A percentile compares a stretch with the other conserved stretches of the same genome.
These are phyloP conservation scores for Zygoascus bituminiphila DNA, from an alignment of 805 yeast species.

Conservation along the genomic window DNA sequence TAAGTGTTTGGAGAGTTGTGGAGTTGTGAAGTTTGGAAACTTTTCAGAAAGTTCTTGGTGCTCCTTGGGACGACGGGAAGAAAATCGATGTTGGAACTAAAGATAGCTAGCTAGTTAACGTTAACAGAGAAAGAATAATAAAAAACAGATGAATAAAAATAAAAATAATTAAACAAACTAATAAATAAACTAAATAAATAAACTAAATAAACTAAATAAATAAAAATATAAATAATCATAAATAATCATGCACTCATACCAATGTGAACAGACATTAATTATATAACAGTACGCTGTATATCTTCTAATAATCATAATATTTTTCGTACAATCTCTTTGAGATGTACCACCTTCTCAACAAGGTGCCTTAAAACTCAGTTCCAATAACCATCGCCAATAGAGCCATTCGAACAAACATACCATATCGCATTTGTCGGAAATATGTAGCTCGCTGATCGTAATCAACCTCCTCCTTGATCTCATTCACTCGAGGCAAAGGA, in stretches of 20 bases:
- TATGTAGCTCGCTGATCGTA: constrained; percentile 99
- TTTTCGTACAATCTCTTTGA: neutral
- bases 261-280: constrained; percentile 2
- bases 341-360: neutral
- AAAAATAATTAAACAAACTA: constrained; percentile 5
- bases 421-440: constrained; percentile 99
- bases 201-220: constrained; percentile 5
- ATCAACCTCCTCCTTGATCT: constrained; percentile 96
- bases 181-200: neutral
- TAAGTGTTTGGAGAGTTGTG: neutral
- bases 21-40: too few species aligned
- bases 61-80: too few species aligned
- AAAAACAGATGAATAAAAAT: constrained; percentile 2
- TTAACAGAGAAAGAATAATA: neutral
- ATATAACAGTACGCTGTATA: neutral
- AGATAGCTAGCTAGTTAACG: neutral
- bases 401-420: constrained; percentile 98
- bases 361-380: constrained; percentile 53
- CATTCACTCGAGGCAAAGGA: constrained; percentile 95
- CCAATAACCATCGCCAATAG: constrained; percentile 96
- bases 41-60: too few species aligned
- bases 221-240: constrained; percentile 13
- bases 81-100: too few species aligned
- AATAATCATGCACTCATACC: constrained; percentile 10
- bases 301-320: neutral